A percentile compares a stretch with the other conserved stretches of the same genome.
Conservation (phyloP, 306 rosid genomes). For the Vigna reflexopilosa region DNA sequence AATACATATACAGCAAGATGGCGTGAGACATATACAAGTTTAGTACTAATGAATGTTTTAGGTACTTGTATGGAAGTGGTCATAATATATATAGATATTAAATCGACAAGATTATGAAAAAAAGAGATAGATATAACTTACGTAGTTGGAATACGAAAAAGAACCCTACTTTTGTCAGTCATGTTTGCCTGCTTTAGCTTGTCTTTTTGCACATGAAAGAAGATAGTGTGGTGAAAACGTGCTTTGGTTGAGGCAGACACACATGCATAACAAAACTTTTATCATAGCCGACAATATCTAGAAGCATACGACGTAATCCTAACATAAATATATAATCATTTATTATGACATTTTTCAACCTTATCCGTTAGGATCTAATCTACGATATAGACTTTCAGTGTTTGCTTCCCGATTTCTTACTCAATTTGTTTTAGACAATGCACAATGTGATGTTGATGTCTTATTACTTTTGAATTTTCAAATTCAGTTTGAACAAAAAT, state of each 20-base stretch:
- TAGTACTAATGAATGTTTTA: too few relatives aligned
- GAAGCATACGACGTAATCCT: not conserved
- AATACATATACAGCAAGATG: not conserved
- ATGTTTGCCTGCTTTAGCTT: conserved; percentile 4
- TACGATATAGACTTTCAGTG: conserved; percentile 1
- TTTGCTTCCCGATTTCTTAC: not conserved
- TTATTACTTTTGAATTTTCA: not conserved
- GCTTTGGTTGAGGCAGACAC: not conserved
- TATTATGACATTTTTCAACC: not conserved
- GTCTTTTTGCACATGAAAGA: not conserved
- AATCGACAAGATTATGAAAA: too few relatives aligned
- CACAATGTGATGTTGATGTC: not conserved
- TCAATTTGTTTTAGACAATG: not conserved
- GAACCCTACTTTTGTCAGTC: conserved; percentile 8
- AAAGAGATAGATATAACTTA: not conserved
- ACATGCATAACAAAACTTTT: not conserved
- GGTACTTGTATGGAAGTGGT: too few relatives aligned
- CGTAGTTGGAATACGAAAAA: not conserved
- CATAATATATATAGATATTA: too few relatives aligned
- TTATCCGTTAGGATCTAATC: not conserved
- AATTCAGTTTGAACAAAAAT: not conserved
- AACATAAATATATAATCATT: not conserved
- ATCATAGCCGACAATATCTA: not conserved
- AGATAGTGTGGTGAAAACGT: not conserved
- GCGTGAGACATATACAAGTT: not conserved